Evolutionary conservation across 1,139 yeast genomes (phyloP).

Genomic region (Saccharomycopsis hybrid): DNA sequence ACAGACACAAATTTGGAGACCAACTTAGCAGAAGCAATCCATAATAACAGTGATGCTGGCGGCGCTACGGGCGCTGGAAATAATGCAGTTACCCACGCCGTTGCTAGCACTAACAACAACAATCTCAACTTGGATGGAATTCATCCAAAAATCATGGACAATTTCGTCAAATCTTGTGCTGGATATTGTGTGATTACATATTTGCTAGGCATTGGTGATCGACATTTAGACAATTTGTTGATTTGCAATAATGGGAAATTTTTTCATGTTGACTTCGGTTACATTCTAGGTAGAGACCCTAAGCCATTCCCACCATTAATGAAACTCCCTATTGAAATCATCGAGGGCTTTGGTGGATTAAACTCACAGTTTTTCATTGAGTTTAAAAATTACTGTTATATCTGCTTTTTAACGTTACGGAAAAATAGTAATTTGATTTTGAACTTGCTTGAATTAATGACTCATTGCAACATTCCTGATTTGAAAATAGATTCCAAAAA

Average conservation of each 20-base stretch:
- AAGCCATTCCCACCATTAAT: constrained; percentile 98
- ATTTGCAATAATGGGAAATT: constrained; percentile 72
- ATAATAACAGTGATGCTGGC: too few relatives aligned
- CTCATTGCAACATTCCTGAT: constrained; percentile 88
- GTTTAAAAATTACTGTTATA: constrained; percentile 89
- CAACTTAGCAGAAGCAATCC: constrained; percentile 13
- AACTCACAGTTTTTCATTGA: constrained; percentile 76
- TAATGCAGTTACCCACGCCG: not conserved
- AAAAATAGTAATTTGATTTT: constrained; percentile 85
- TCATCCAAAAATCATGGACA: constrained; percentile 75
- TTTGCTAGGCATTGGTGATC: constrained; percentile 90
- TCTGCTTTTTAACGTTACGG: constrained; percentile 84
- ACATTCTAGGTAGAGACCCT: constrained; percentile 92
- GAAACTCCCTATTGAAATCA: constrained; percentile 94
- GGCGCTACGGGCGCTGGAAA: constrained; percentile 24
- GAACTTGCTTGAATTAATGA: constrained; percentile 89
- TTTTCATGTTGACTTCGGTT: constrained; percentile 97
- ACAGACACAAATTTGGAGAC: constrained; percentile 48
- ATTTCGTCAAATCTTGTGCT: constrained; percentile 91
- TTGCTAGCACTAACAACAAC: not conserved
- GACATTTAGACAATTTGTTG: constrained; percentile 87
- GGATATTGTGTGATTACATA: constrained; percentile 97
- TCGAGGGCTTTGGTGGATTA: constrained; percentile 97
- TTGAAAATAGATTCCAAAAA: constrained; percentile 69
- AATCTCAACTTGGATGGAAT: constrained; percentile 53